Base-by-base conservation (phyloP, 345 rosid genomes). In the Melaleuca quinquenervia region DNA sequence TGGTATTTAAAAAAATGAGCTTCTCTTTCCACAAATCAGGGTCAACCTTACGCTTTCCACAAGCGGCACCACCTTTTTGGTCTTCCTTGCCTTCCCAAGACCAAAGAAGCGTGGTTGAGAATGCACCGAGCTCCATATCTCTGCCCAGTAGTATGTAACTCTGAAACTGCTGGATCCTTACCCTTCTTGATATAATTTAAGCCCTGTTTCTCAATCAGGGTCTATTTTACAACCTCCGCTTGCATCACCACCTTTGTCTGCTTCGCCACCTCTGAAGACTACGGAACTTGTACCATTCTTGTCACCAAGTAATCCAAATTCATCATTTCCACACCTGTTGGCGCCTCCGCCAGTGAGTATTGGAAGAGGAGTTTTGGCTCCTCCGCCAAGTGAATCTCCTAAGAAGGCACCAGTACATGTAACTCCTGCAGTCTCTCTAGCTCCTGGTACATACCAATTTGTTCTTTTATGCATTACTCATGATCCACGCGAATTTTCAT, bases 401-500 rank as follows among this genome's bases (percentile, higher is more conserved):
- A 85, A 48, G 36, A n/a, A 27, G 53, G 56, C 56, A 51, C 50
- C 56, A 22, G 56, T 51, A 51, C 48, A 18, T 32, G 78, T 70
- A 70, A 32, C 92, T 83, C 84, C 93, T 29, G 87, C 94, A 85
- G 84, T 56, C 85, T 86, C 91, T 82, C 84, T 53, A 89, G 86
- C 91, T 75, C 93, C 91, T 85, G 91, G 95, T 92, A 87, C 54
- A 60, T 86, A 86, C 52, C 53, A 84, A 11, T 83, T 49, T 84
- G 18, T 49, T 50, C 51, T 89, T 49, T n/a, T 70, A 70, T 32
- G 45, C 18, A 32, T 70, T 32, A 16, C 78, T 41, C 2, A 6
- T 70, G 48, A 21, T 32, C 78, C 78, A 70, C 1, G 3, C 0
- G 24, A 70, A 20, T n/a, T 85, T 53, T 29, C 41, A 27, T 56